phyloP scores from a whole-genome alignment of 1,139 yeast species.

The Candida glucosophila region DNA sequence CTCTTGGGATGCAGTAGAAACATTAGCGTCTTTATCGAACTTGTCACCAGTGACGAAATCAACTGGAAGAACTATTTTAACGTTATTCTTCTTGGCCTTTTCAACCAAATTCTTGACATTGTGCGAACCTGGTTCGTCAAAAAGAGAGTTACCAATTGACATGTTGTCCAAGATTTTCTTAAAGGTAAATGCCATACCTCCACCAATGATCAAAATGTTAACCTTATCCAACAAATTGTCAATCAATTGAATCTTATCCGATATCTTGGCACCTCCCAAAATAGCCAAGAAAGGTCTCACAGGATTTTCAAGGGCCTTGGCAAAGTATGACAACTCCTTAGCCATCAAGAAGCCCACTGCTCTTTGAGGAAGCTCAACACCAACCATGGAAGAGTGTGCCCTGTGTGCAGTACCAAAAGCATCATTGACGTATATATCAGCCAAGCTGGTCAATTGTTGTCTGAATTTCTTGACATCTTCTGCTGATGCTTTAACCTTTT shows the following conservation, averaged over 20 bases:
- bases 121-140: conserved; percentile 88
- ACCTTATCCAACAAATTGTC: conserved; percentile 96
- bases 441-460: conserved; percentile 74
- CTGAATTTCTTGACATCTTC: conserved; percentile 82
- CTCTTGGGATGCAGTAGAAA: conserved; percentile 71
- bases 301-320: conserved; percentile 96
- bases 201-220: conserved; percentile 85
- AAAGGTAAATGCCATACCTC: conserved; percentile 99
- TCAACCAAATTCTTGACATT: conserved; percentile 81
- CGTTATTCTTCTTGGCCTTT: conserved; percentile 92
- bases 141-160: conserved; percentile 83
- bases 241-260: conserved; percentile 94
- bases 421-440: conserved; percentile 93
- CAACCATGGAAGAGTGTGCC: conserved; percentile 98
- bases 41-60: conserved; percentile 93
- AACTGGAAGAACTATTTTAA: conserved; percentile 83
- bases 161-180: conserved; percentile 82
- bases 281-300: conserved; percentile 95
- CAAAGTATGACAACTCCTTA: conserved; percentile 91
- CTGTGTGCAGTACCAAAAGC: conserved; percentile 99
- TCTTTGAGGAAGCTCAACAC: conserved; percentile 83
- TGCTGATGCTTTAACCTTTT: conserved; percentile 81
- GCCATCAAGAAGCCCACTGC: conserved; percentile 97
- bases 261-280: conserved; percentile 97
- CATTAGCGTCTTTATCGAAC: conserved; percentile 82